Evolutionary conservation across 2,329 filamentous ascomycete genomes (phyloP).

Genomic region (Botryosphaeria dothidea): DNA sequence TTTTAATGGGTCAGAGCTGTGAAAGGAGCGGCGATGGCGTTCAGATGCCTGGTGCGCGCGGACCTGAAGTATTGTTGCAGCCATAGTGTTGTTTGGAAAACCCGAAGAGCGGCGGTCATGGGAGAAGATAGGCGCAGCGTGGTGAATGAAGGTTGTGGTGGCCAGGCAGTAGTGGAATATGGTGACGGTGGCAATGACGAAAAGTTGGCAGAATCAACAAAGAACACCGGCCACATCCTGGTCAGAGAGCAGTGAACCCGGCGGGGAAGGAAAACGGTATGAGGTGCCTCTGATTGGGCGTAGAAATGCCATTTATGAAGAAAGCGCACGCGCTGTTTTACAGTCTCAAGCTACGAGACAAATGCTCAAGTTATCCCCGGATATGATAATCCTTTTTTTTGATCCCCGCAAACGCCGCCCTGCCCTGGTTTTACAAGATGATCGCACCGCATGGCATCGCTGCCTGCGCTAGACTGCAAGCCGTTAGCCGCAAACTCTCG

Average conservation of each 20-base stretch:
- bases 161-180: background rate
- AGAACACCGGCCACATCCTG: constrained; percentile 2
- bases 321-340: background rate
- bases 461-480: constrained; percentile 3
- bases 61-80: background rate
- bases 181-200: background rate
- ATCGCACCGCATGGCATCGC: background rate
- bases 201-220: constrained; percentile 4
- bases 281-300: background rate
- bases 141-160: background rate
- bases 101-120: background rate
- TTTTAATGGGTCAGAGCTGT: constrained; percentile 7
- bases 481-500: background rate
- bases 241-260: background rate
- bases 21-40: background rate
- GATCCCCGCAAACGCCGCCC: background rate
- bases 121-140: background rate
- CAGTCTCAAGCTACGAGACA: background rate
- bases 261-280: background rate
- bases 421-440: background rate
- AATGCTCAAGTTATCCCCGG: background rate
- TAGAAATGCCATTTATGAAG: background rate
- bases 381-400: background rate
- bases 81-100: background rate
- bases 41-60: background rate